These are phyloP conservation scores for Pichia sp. DNA, from an alignment of 1,139 yeast species.

Conservation along the genomic window DNA sequence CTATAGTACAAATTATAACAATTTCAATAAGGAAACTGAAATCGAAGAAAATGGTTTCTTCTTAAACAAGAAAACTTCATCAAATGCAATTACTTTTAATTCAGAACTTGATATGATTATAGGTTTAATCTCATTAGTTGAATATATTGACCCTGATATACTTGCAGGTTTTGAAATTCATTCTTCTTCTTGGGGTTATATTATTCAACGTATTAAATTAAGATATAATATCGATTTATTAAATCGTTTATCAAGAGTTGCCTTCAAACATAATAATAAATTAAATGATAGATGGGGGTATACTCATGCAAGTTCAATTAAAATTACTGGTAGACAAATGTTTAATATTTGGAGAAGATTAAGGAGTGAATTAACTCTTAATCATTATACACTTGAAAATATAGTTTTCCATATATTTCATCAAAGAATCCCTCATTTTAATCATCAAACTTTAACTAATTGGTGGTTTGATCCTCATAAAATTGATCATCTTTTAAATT, in stretches of 20 bases:
- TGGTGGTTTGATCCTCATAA: conserved; percentile 38
- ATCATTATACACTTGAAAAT: conserved; percentile 71
- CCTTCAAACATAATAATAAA: conserved; percentile 41
- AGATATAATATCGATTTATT: conserved; percentile 47
- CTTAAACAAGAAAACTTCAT: conserved; percentile 13
- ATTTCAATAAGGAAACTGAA: background rate
- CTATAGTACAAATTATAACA: conserved; percentile 36
- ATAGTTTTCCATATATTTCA: conserved; percentile 63
- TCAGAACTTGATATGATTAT: conserved; percentile 52
- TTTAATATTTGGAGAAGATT: conserved; percentile 79
- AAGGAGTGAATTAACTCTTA: conserved; percentile 53
- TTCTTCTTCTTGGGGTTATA: conserved; percentile 80
- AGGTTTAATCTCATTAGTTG: conserved; percentile 48
- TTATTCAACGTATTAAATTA: conserved; percentile 55
- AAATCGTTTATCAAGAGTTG: conserved; percentile 46
- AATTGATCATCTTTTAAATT: conserved; percentile 37
- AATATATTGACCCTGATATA: conserved; percentile 75
- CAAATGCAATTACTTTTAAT: conserved; percentile 27
- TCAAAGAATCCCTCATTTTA: conserved; percentile 56
- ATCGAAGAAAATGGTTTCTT: conserved; percentile 31
- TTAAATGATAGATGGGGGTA: conserved; percentile 75
- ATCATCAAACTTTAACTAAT: conserved; percentile 41
- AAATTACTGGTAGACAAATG: conserved; percentile 71
- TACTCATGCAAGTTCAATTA: conserved; percentile 64
- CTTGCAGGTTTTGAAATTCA: conserved; percentile 81